These are phyloP conservation scores for Colletotrichum filicis DNA, from an alignment of 2,329 filamentous ascomycete species.

Conservation along the genomic window DNA sequence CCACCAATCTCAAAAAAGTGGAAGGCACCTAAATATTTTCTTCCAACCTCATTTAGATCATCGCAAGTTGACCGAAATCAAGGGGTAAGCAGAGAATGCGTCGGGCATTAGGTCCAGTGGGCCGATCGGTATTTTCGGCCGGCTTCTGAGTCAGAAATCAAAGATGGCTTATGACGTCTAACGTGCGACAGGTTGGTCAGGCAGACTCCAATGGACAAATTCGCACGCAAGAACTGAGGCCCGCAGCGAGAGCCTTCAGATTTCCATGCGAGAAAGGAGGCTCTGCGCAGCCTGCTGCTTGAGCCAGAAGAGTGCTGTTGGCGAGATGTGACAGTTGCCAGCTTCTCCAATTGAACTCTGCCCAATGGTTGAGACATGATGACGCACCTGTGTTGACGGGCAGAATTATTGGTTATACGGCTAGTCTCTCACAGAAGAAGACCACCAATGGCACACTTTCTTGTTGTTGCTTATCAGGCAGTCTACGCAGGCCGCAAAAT, in stretches of 20 bases:
- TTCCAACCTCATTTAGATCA: not conserved
- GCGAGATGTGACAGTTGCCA: not conserved
- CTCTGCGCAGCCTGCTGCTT: not conserved
- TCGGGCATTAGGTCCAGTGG: not conserved
- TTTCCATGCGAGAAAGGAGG: not conserved
- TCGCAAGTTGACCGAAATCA: not conserved
- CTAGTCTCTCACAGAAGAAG: not conserved
- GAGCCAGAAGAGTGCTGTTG: not conserved
- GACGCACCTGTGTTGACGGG: not conserved
- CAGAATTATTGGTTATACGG: not conserved
- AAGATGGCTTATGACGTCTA: not conserved
- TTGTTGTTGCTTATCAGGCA: not conserved
- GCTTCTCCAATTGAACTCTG: not conserved
- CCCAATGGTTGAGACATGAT: not conserved
- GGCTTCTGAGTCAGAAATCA: not conserved
- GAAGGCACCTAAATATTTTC: not conserved
- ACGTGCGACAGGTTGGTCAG: not conserved
- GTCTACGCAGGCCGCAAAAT: not conserved
- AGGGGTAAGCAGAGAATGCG: not conserved
- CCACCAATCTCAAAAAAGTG: not conserved
- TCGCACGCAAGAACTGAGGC: not conserved
- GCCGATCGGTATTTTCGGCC: not conserved
- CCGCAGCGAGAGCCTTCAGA: not conserved
- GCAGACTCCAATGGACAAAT: not conserved
- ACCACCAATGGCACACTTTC: not conserved